Percentiles rank a stretch among this genome's conserved stretches.
phyloP scores from a whole-genome alignment of 495 filamentous ascomycete species.

The Penicillium longicatenatum region DNA sequence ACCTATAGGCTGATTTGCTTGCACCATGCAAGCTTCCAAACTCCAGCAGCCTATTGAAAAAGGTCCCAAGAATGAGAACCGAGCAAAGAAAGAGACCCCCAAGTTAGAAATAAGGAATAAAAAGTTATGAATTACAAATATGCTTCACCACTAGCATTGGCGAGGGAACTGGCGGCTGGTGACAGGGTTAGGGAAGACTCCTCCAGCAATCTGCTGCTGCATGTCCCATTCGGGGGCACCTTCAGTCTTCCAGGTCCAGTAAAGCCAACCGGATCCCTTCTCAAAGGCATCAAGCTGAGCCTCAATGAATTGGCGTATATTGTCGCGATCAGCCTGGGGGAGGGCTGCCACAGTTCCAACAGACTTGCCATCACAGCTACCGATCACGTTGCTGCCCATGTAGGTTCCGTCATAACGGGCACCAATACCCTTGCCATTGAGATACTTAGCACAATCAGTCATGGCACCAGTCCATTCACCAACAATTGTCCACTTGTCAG shows the following conservation, averaged over 20 bases:
- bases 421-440: constrained; percentile 70
- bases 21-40: constrained; percentile 2
- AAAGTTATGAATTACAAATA: constrained; percentile 3
- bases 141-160: constrained; percentile 37
- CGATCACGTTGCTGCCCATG: constrained; percentile 46
- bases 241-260: constrained; percentile 88
- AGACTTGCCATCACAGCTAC: constrained; percentile 61
- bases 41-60: constrained; percentile 9
- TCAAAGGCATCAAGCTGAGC: constrained; percentile 77
- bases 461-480: constrained; percentile 72
- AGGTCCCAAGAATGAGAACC: neutral
- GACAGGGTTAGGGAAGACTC: constrained; percentile 65
- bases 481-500: constrained; percentile 70
- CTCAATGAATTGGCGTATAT: constrained; percentile 65
- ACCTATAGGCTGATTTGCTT: constrained; percentile 5
- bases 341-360: constrained; percentile 57
- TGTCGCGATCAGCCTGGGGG: constrained; percentile 51
- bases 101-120: neutral
- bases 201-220: constrained; percentile 59
- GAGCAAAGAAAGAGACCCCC: neutral
- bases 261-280: constrained; percentile 69
- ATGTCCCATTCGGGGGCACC: constrained; percentile 88
- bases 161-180: constrained; percentile 48
- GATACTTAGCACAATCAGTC: constrained; percentile 74
- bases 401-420: constrained; percentile 71